Percentiles rank a stretch among this genome's conserved stretches.
Evolutionary conservation across 805 yeast species (phyloP).

Genomic region (Metschnikowia baotianmanensis): DNA sequence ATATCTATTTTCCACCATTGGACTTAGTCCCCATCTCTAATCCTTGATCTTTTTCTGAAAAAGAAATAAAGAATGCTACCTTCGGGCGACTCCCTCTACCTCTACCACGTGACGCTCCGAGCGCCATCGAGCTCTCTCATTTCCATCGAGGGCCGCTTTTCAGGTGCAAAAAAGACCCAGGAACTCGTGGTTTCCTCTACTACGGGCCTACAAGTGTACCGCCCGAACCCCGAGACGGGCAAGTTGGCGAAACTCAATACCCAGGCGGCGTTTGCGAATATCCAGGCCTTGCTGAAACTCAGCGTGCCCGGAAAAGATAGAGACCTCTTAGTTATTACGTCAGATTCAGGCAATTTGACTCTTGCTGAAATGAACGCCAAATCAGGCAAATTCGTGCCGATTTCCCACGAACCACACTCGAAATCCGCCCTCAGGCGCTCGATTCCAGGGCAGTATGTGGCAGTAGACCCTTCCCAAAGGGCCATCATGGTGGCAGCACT

Average conservation of each 20-base stretch:
- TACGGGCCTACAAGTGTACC: slow-evolving; percentile 52
- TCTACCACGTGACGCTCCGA: slow-evolving; percentile 73
- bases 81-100: slow-evolving; percentile 29
- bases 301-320: slow-evolving; percentile 50
- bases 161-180: slow-evolving; percentile 51
- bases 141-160: slow-evolving; percentile 69
- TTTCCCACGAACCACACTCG: slow-evolving; percentile 62
- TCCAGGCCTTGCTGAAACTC: slow-evolving; percentile 53
- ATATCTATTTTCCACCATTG: too few species aligned
- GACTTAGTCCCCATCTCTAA: too few species aligned
- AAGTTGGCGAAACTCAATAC: slow-evolving; percentile 41
- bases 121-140: slow-evolving; percentile 51
- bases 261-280: slow-evolving; percentile 55
- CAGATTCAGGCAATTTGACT: slow-evolving; percentile 76
- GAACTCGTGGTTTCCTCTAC: slow-evolving; percentile 60
- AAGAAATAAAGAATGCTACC: slow-evolving; percentile 9
- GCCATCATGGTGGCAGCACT: slow-evolving; percentile 69
- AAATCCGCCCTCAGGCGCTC: slow-evolving; percentile 74
- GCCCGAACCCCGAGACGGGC: slow-evolving; percentile 55
- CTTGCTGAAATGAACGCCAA: slow-evolving; percentile 46
- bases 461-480: slow-evolving; percentile 69
- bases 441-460: slow-evolving; percentile 71
- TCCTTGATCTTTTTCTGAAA: background rate
- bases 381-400: slow-evolving; percentile 41
- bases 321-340: slow-evolving; percentile 64